Base-by-base conservation (phyloP, 805 yeast species). In the Hanseniaspora vineae region DNA sequence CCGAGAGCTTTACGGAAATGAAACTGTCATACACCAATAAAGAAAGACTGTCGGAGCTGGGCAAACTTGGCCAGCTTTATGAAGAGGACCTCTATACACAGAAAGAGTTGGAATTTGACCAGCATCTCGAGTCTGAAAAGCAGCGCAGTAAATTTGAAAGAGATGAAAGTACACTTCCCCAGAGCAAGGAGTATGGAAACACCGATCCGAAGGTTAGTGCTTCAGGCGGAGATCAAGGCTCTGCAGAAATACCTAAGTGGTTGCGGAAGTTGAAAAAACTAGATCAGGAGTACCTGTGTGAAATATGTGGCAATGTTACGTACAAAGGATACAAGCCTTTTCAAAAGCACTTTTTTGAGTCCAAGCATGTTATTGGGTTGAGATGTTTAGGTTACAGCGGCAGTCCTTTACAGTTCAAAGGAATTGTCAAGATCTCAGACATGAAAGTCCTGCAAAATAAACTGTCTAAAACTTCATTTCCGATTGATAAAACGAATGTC, bases 191-290 rank as follows among this genome's bases (percentile, higher is more conserved):
- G 2, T 42, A 44, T 17, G 48, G 46, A 2, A 44, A 46, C 9
- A 37, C 43, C 2, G 50, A 51, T 31, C 44, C 48, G 6, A 45
- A 58, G 52, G 29, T 47, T 31, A 29, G 11, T 57, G 46, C 72
- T 72, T 50, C 78, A 17, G 97, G 89, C 63, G 97, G 97, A 0
- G 75, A 12, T 5, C 14, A 33, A 13, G 9, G 15, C 5, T 6
- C 73, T 39, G 97, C 97, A 0, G 86, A 23, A 23, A 23, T 92
- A 31, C 98, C 98, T 1, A 78, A 72, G 47, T 92, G 98, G 98
- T 68, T 92, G 31, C 89, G 78, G 70, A 92, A 89, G 62, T 68
- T 89, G 42, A 88, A 87, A 56, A 98, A 98, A 0, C 69, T 89
- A 11, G 84, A 84, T 48, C 72, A 76, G 42, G 77, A 75, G 46